Conservation (phyloP, 73 alveolate genomes). For the Tetrahymena malaccensis region DNA sequence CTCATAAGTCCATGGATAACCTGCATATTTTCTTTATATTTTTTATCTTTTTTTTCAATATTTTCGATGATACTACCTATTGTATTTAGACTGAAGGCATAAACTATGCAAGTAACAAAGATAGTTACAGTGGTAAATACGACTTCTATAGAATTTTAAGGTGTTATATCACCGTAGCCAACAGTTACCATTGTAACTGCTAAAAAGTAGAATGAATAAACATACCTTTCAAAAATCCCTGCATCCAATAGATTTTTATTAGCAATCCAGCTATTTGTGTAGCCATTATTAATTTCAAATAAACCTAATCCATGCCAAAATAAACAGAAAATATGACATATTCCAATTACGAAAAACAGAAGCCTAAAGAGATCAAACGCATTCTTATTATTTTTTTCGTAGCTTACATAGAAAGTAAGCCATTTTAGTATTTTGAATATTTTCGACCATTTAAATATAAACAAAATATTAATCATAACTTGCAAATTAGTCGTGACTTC, state of each 20-base stretch:
- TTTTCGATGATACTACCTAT: constrained; percentile 48
- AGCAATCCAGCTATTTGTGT: not conserved
- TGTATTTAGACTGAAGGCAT: constrained; percentile 42
- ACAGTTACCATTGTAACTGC: constrained; percentile 56
- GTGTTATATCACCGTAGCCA: constrained; percentile 69
- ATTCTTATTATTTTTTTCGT: constrained; percentile 1
- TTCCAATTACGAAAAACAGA: not conserved
- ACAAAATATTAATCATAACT: not conserved
- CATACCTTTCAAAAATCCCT: constrained; percentile 23
- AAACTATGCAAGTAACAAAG: constrained; percentile 47
- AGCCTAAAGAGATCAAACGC: not conserved
- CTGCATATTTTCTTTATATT: not conserved
- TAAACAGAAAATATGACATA: not conserved
- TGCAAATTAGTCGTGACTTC: not conserved
- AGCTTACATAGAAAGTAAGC: not conserved
- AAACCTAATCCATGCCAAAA: constrained; percentile 9
- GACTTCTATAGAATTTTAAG: constrained; percentile 42
- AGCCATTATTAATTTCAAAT: not conserved
- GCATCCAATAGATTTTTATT: not conserved
- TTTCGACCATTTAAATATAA: not conserved
- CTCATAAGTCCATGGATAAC: not conserved
- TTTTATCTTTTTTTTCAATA: constrained; percentile 15
- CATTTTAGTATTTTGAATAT: not conserved
- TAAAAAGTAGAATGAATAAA: constrained; percentile 54
- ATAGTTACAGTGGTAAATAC: constrained; percentile 31